These are phyloP conservation scores for Paramyrothecium sp. DNA, from an alignment of 2,329 filamentous ascomycete species.

Conservation along the genomic window DNA sequence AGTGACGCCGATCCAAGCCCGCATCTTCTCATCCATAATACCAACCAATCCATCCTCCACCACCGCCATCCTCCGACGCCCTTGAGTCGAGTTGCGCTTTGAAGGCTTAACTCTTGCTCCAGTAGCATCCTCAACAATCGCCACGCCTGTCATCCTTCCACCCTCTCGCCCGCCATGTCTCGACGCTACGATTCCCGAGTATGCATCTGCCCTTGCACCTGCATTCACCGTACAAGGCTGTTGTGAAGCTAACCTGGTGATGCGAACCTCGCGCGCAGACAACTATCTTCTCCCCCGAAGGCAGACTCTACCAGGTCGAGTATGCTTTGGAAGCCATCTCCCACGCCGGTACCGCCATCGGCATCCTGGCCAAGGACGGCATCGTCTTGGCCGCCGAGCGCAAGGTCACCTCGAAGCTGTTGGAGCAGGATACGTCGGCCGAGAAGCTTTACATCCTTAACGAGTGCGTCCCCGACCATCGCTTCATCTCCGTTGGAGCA, in stretches of 20 bases:
- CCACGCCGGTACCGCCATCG: constrained; percentile 93
- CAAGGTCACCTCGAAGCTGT: constrained; percentile 97
- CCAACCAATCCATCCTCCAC: constrained; percentile 12
- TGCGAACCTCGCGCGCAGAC: constrained; percentile 58
- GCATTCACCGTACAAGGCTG: constrained; percentile 2
- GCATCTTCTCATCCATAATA: constrained; percentile 14
- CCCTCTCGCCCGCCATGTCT: constrained; percentile 64
- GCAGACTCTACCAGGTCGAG: constrained; percentile 97
- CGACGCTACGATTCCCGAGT: constrained; percentile 97
- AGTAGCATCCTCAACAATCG: neutral
- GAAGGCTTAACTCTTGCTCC: neutral
- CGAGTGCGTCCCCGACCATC: constrained; percentile 64
- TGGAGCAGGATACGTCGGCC: constrained; percentile 98
- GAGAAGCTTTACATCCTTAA: constrained; percentile 99
- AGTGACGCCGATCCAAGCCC: constrained; percentile 12
- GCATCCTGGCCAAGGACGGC: constrained; percentile 95
- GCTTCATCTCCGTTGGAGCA: neutral
- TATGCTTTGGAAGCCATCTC: constrained; percentile 99
- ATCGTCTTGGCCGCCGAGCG: constrained; percentile 97
- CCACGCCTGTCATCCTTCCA: constrained; percentile 5
- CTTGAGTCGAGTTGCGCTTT: constrained; percentile 3
- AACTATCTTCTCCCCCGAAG: constrained; percentile 99
- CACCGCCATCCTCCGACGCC: constrained; percentile 3
- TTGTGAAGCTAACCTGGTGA: constrained; percentile 4
- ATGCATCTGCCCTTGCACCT: constrained; percentile 17